Base-by-base conservation (phyloP, 345 rosid species). In the Populus tremula region DNA sequence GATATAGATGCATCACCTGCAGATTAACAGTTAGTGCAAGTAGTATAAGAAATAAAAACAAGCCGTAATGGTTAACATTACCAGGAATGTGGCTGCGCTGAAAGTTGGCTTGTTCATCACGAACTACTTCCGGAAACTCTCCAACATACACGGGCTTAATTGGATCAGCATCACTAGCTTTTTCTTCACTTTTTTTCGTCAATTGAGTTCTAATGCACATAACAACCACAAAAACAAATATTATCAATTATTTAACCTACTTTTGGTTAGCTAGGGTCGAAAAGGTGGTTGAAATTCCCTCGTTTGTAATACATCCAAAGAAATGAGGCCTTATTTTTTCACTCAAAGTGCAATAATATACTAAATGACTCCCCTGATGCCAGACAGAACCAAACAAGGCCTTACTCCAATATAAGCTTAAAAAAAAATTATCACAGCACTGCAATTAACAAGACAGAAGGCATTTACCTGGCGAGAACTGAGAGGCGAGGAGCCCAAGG, bases 401-500 rank as follows among this genome's bases (percentile, higher is more conserved):
- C 45, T 41, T 41, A 41, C 13, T 41, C 13, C 45, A 3, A 41
- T 11, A 43, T 43, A 43, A 43, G 47, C 47, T 2, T 29, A 2
- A 43, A 43, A 1, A 43, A 11, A 43, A 7, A 0, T 43, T 43
- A 43, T 10, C 14, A 3, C 14, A 10, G 0, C 12, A 43, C 47
- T 43, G 47, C 47, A 14, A 43, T 43, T 43, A 10, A 43, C 47
- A 43, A 43, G 47, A 43, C 47, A 43, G 47, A 43, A 11, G 47
- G 47, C 47, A 43, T 43, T 43, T 80, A 95, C 99, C 98, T 87
- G 77, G 99, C 94, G 61, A 95, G 95, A 79, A 92, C 92, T 21
- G 98, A 95, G 41, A 95, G 82, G 81, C 92, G 97, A 73, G 96
- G 88, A 61, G 91, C 96, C 98, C 97, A 93, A 67, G 99, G 96